Conservation (phyloP, 345 rosid genomes). For the Lepidium aucheri region DNA sequence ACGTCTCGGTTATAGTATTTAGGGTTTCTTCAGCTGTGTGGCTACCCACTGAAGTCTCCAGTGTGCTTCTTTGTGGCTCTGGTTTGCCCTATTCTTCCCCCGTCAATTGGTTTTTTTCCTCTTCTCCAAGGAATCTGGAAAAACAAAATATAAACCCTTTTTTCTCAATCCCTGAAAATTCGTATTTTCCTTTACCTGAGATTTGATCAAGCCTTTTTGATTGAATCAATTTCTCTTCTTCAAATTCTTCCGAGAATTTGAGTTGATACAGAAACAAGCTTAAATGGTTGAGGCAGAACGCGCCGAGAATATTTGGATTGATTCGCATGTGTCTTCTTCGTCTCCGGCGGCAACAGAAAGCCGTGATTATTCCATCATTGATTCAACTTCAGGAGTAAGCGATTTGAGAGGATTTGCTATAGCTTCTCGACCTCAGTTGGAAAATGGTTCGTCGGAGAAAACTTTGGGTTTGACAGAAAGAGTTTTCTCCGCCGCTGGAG, state of each 20-base stretch:
- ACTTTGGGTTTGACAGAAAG: constrained; percentile 62
- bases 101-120: constrained; percentile 1
- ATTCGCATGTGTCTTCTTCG: constrained; percentile 18
- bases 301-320: constrained; percentile 20
- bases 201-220: constrained; percentile 1
- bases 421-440: constrained; percentile 15
- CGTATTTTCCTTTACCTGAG: neutral
- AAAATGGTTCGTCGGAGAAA: constrained; percentile 21
- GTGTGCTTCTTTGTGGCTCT: constrained; percentile 17
- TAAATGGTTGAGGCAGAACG: constrained; percentile 23
- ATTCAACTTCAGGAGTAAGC: neutral
- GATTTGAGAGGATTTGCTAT: constrained; percentile 15
- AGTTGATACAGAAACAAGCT: neutral
- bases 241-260: neutral
- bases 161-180: neutral
- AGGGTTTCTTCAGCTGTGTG: constrained; percentile 15
- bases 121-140: constrained; percentile 31
- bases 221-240: neutral
- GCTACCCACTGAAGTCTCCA: constrained; percentile 23
- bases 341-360: constrained; percentile 8
- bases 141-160: constrained; percentile 1
- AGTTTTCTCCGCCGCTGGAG: constrained; percentile 89
- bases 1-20: neutral
- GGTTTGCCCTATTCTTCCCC: constrained; percentile 7
- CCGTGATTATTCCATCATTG: neutral